A percentile compares a stretch with the other conserved stretches of the same genome.
Conservation (phyloP, 1,139 yeast species). For the Pichia sp. region DNA sequence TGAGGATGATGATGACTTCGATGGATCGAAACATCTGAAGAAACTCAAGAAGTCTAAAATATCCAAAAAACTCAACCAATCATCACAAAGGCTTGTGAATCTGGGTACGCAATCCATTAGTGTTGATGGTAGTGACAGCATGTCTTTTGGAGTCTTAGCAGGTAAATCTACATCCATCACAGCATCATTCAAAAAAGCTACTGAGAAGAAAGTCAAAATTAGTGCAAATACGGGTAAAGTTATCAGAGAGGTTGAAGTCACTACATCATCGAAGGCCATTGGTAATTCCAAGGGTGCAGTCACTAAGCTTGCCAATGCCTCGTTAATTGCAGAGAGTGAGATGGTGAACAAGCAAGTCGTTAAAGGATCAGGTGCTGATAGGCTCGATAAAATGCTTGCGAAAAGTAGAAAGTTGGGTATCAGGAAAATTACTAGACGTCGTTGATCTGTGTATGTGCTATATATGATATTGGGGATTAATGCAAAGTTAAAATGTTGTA, state of each 20-base stretch:
- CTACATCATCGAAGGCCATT: conserved; percentile 21
- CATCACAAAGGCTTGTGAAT: too few relatives aligned
- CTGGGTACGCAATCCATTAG: too few relatives aligned
- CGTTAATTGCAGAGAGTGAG: not conserved
- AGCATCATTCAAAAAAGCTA: conserved; percentile 14
- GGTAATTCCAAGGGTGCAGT: conserved; percentile 22
- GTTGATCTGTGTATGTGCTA: not conserved
- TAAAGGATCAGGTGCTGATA: conserved; percentile 17
- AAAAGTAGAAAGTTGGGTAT: conserved; percentile 16
- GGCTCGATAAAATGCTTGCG: conserved; percentile 20
- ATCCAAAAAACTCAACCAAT: conserved; percentile 3
- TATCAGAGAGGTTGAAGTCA: conserved; percentile 24
- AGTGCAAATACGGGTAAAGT: conserved; percentile 22
- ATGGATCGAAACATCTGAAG: conserved; percentile 25
- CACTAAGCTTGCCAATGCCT: conserved; percentile 17
- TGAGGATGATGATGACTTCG: conserved; percentile 18
- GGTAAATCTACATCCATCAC: conserved; percentile 16
- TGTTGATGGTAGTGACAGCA: conserved; percentile 4
- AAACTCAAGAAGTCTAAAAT: conserved; percentile 17
- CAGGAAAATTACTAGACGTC: conserved; percentile 6
- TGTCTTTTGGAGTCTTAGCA: conserved; percentile 15
- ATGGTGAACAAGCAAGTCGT: not conserved
- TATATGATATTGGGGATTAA: too few relatives aligned
- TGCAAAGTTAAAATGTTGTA: too few relatives aligned
- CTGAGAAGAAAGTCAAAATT: conserved; percentile 13